Evolutionary conservation across 1,284 basidiomycete genomes (phyloP).

Genomic region (Heterobasidion parviporum): DNA sequence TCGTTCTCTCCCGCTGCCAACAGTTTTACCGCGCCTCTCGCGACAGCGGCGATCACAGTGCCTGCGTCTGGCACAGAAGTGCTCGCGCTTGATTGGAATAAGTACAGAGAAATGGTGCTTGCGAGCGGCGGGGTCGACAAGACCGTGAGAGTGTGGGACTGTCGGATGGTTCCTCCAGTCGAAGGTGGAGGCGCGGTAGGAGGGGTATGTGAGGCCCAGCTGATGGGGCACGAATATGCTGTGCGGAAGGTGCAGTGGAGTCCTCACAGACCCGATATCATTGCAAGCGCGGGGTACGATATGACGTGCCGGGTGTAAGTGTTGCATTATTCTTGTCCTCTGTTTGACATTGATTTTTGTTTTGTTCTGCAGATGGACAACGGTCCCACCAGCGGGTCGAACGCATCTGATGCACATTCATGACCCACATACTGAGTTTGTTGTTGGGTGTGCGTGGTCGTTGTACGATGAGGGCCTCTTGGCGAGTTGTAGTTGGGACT

Average conservation of each 20-base stretch:
- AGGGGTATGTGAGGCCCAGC: constrained; percentile 55
- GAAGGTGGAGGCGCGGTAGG: constrained; percentile 44
- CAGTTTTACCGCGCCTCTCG: constrained; percentile 52
- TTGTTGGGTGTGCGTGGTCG: constrained; percentile 87
- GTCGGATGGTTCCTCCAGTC: constrained; percentile 52
- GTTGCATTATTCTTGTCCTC: constrained; percentile 1
- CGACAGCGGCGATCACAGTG: constrained; percentile 59
- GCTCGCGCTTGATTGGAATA: constrained; percentile 87
- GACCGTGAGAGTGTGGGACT: constrained; percentile 77
- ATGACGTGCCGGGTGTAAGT: constrained; percentile 92
- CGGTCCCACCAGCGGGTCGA: constrained; percentile 41
- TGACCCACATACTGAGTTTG: constrained; percentile 90
- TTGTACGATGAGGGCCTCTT: constrained; percentile 79
- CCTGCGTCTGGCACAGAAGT: constrained; percentile 67
- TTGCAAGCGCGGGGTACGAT: constrained; percentile 88
- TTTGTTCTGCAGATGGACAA: constrained; percentile 47
- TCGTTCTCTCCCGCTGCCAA: constrained; percentile 32
- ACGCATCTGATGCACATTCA: constrained; percentile 63
- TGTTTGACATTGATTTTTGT: constrained; percentile 7
- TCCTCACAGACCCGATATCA: constrained; percentile 62
- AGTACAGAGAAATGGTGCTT: constrained; percentile 74
- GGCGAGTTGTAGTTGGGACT: constrained; percentile 89
- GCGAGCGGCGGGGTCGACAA: constrained; percentile 83
- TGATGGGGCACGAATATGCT: constrained; percentile 78
- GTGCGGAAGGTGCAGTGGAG: constrained; percentile 78